phyloP scores from a whole-genome alignment of 768 basidiomycete genomes.

The Glaciozyma martinii region DNA sequence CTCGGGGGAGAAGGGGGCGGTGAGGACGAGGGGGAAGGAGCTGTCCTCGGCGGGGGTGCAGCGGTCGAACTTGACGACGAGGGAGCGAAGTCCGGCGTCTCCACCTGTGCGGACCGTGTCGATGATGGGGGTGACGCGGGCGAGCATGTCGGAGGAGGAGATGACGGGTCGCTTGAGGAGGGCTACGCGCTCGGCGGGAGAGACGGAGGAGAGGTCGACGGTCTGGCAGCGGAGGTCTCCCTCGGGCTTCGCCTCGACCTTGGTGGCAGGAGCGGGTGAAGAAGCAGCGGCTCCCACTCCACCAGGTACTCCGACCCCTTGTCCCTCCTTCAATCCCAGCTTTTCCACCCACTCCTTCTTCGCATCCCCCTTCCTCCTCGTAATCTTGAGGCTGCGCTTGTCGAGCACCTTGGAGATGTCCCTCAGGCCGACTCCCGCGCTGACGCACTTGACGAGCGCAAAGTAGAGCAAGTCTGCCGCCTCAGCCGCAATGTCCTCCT shows the following conservation, averaged over 20 bases:
- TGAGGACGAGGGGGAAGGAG: slow-evolving; percentile 40
- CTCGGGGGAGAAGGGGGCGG: slow-evolving; percentile 62
- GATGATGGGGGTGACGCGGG: slow-evolving; percentile 88
- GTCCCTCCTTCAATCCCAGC: slow-evolving; percentile 22
- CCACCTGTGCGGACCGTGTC: slow-evolving; percentile 72
- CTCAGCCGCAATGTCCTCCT: slow-evolving; percentile 82
- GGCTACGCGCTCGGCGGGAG: background rate
- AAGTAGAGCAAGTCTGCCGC: slow-evolving; percentile 94
- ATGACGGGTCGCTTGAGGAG: slow-evolving; percentile 63
- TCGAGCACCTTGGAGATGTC: slow-evolving; percentile 81
- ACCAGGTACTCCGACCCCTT: slow-evolving; percentile 19
- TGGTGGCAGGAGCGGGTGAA: background rate
- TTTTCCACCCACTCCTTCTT: slow-evolving; percentile 56
- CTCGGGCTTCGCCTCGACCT: background rate
- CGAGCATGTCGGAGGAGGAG: slow-evolving; percentile 75
- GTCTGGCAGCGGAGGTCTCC: slow-evolving; percentile 14
- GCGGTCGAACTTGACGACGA: slow-evolving; percentile 90
- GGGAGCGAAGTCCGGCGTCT: slow-evolving; percentile 72
- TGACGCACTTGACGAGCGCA: slow-evolving; percentile 70
- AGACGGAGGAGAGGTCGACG: slow-evolving; percentile 12
- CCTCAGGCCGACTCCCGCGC: slow-evolving; percentile 66
- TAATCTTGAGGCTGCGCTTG: slow-evolving; percentile 73
- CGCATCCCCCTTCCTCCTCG: slow-evolving; percentile 78
- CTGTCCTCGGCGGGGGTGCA: slow-evolving; percentile 60
- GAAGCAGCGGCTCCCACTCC: background rate